These are phyloP conservation scores for Elsinoe australis DNA, from an alignment of 2,329 filamentous ascomycete genomes.

Conservation along the genomic window DNA sequence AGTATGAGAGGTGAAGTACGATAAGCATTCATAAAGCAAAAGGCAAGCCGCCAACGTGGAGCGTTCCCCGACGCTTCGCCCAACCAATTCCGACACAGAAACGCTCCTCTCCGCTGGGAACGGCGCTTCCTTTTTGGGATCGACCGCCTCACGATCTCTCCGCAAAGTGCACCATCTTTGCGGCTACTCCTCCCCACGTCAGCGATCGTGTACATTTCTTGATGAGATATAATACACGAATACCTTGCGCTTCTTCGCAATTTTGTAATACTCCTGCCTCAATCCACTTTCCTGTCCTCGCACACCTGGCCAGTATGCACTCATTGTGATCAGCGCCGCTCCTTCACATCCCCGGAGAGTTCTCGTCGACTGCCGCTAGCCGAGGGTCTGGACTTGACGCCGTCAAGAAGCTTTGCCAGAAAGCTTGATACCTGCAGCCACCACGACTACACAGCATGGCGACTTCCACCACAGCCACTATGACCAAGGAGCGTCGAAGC, in stretches of 20 bases:
- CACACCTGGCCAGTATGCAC: too few relatives aligned
- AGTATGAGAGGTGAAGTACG: too few relatives aligned
- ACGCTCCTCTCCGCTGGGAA: background rate
- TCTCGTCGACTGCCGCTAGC: constrained; percentile 7
- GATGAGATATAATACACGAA: background rate
- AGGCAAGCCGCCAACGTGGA: too few relatives aligned
- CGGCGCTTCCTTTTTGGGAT: background rate
- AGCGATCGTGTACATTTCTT: constrained; percentile 12
- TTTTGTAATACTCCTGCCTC: too few relatives aligned
- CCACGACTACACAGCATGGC: constrained; percentile 1
- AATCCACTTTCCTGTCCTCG: too few relatives aligned
- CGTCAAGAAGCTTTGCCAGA: constrained; percentile 12
- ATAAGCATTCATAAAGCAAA: too few relatives aligned
- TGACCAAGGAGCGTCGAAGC: constrained; percentile 11
- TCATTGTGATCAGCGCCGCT: background rate
- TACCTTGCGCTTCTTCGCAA: background rate
- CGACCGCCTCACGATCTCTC: background rate
- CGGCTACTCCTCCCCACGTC: constrained; percentile 9
- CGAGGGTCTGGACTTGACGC: constrained; percentile 7
- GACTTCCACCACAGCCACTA: constrained; percentile 1
- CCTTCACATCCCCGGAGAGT: constrained; percentile 7
- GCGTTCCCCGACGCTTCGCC: background rate
- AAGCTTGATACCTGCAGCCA: constrained; percentile 7
- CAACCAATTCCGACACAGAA: background rate
- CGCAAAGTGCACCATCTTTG: background rate